phyloP scores from a whole-genome alignment of 1,284 basidiomycete genomes.

The Trametes sp. region DNA sequence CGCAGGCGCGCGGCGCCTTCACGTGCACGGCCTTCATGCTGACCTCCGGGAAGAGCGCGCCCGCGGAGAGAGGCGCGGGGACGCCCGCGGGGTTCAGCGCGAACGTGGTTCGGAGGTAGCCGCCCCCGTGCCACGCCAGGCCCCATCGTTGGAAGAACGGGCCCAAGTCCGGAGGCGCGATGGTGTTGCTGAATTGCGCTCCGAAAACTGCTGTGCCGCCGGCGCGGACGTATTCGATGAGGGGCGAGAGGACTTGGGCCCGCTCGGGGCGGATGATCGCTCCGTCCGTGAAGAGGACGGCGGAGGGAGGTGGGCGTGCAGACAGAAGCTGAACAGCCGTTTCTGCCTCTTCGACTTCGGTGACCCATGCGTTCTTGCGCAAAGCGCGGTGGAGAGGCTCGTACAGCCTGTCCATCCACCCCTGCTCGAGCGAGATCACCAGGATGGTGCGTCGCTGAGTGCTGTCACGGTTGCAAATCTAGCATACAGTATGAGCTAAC shows the following conservation, averaged over 20 bases:
- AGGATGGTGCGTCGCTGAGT: conserved; percentile 8
- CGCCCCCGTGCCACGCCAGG: conserved; percentile 25
- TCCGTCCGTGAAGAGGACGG: conserved; percentile 28
- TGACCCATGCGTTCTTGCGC: conserved; percentile 18
- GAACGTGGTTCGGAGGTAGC: conserved; percentile 28
- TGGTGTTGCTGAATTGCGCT: conserved; percentile 25
- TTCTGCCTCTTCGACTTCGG: conserved; percentile 5
- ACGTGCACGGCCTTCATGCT: conserved; percentile 30
- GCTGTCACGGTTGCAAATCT: not conserved
- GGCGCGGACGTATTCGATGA: conserved; percentile 22
- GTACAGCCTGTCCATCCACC: conserved; percentile 11
- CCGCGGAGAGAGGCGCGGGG: conserved; percentile 23
- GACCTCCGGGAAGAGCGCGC: conserved; percentile 23
- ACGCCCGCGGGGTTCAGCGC: conserved; percentile 31
- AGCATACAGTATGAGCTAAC: not conserved
- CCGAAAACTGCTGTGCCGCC: conserved; percentile 31
- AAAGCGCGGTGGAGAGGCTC: conserved; percentile 22
- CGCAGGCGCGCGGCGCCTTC: conserved; percentile 18
- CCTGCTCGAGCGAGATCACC: conserved; percentile 25
- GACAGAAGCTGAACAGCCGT: conserved; percentile 17
- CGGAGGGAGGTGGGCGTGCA: conserved; percentile 13
- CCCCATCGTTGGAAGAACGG: conserved; percentile 28
- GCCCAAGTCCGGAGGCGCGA: not conserved
- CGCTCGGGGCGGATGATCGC: conserved; percentile 6
- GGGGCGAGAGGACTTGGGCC: conserved; percentile 3